Percentiles rank a stretch among this genome's conserved stretches.
Conservation (phyloP, 2,329 filamentous ascomycete species). For the Alternaria viburni region DNA sequence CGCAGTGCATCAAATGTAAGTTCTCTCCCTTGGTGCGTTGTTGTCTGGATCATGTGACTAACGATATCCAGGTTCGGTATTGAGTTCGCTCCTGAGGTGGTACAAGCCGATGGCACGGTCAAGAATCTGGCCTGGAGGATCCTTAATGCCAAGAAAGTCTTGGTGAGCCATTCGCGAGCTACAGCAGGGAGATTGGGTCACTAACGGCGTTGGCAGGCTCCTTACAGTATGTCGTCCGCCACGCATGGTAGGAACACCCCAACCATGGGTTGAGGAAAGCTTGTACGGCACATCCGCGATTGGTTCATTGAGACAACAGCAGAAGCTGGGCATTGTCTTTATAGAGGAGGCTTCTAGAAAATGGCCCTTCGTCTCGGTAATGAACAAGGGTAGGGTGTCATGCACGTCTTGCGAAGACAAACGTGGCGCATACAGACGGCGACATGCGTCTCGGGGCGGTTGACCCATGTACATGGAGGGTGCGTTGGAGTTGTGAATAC, state of each 20-base stretch:
- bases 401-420: neutral
- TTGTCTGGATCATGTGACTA: neutral
- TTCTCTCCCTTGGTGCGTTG: conserved; percentile 1
- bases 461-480: neutral
- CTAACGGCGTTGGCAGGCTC: conserved; percentile 42
- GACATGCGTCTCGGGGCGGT: neutral
- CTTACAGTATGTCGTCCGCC: conserved; percentile 58
- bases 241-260: conserved; percentile 52
- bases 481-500: neutral
- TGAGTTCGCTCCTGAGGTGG: conserved; percentile 91
- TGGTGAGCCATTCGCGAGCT: conserved; percentile 65
- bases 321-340: neutral
- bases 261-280: conserved; percentile 16
- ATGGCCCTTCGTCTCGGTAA: neutral
- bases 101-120: conserved; percentile 89
- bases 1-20: conserved; percentile 88
- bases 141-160: conserved; percentile 91
- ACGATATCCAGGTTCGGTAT: conserved; percentile 72
- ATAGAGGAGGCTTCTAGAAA: neutral
- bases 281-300: neutral
- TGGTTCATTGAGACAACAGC: neutral
- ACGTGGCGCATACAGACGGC: neutral
- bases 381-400: neutral
- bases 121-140: conserved; percentile 92
- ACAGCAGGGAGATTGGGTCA: neutral